Percentiles rank a stretch among this genome's conserved stretches.
These are phyloP conservation scores for Vanderwaltozyma tropicalis DNA, from an alignment of 805 yeast species.

Conservation along the genomic window DNA sequence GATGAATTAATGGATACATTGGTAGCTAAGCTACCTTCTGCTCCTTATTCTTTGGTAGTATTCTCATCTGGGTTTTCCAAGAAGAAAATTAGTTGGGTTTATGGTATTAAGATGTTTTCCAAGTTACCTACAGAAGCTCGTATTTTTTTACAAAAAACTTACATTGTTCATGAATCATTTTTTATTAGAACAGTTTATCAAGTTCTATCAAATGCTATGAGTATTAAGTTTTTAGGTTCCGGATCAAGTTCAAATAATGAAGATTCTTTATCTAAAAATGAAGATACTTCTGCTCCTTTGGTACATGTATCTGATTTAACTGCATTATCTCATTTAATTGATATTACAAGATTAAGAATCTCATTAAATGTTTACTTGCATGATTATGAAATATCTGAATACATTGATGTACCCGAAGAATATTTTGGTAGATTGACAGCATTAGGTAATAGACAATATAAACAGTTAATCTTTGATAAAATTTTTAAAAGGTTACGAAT, in stretches of 20 bases:
- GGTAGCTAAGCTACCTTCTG: slow-evolving; percentile 46
- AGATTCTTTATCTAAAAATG: slow-evolving; percentile 27
- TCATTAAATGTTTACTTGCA: slow-evolving; percentile 65
- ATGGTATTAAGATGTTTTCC: slow-evolving; percentile 53
- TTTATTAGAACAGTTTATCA: slow-evolving; percentile 69
- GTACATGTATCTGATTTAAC: slow-evolving; percentile 40
- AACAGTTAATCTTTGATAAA: slow-evolving; percentile 38
- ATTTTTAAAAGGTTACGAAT: slow-evolving; percentile 38
- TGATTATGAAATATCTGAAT: slow-evolving; percentile 44
- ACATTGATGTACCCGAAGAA: slow-evolving; percentile 37
- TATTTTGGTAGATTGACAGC: slow-evolving; percentile 23
- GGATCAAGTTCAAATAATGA: slow-evolving; percentile 16
- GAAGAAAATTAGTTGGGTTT: slow-evolving; percentile 46
- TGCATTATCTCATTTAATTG: slow-evolving; percentile 51
- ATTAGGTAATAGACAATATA: slow-evolving; percentile 27
- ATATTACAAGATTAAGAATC: slow-evolving; percentile 66
- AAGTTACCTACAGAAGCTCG: slow-evolving; percentile 48
- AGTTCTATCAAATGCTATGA: slow-evolving; percentile 52
- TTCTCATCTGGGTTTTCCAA: slow-evolving; percentile 72
- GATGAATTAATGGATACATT: slow-evolving; percentile 49
- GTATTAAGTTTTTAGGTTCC: slow-evolving; percentile 34
- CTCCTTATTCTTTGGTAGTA: slow-evolving; percentile 57
- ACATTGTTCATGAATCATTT: slow-evolving; percentile 88
- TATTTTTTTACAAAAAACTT: slow-evolving; percentile 48
- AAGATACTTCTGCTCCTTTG: slow-evolving; percentile 10